phyloP scores from a whole-genome alignment of 768 basidiomycete species.

The Leccinum obscurum region DNA sequence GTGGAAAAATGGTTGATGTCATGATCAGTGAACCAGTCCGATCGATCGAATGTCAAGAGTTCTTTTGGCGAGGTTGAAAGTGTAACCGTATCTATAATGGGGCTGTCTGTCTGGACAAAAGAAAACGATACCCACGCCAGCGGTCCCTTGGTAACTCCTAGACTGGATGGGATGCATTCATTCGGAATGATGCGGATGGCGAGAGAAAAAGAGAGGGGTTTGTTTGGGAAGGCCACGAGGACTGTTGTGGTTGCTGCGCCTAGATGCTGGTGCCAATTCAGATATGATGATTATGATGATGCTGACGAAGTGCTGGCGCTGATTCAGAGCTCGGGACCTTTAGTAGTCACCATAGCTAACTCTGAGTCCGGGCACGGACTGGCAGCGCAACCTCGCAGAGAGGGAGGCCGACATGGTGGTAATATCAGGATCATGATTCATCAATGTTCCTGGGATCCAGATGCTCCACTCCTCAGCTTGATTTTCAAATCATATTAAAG shows the following conservation, averaged over 20 bases:
- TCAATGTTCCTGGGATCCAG: not conserved
- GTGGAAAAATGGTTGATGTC: not conserved
- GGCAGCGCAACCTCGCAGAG: too few species aligned
- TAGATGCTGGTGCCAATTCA: not conserved
- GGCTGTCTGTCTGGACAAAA: not conserved
- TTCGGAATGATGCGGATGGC: not conserved
- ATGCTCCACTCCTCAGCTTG: not conserved
- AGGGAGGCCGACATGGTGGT: not conserved
- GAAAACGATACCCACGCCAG: not conserved
- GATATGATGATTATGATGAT: not conserved
- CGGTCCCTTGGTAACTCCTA: not conserved
- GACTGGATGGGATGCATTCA: not conserved
- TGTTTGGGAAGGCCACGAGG: not conserved
- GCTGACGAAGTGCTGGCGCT: not conserved
- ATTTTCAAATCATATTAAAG: not conserved
- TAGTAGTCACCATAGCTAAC: not conserved
- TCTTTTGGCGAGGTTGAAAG: not conserved
- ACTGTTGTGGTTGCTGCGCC: not conserved
- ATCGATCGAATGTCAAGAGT: not conserved
- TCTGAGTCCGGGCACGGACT: not conserved
- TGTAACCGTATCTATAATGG: not conserved
- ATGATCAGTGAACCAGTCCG: not conserved
- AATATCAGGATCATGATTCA: not conserved
- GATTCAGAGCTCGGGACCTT: not conserved
- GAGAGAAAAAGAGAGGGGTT: not conserved